A percentile compares a stretch with the other conserved stretches of the same genome.
These are phyloP conservation scores for Davidsoniella virescens DNA, from an alignment of 2,329 filamentous ascomycete species.

Conservation along the genomic window DNA sequence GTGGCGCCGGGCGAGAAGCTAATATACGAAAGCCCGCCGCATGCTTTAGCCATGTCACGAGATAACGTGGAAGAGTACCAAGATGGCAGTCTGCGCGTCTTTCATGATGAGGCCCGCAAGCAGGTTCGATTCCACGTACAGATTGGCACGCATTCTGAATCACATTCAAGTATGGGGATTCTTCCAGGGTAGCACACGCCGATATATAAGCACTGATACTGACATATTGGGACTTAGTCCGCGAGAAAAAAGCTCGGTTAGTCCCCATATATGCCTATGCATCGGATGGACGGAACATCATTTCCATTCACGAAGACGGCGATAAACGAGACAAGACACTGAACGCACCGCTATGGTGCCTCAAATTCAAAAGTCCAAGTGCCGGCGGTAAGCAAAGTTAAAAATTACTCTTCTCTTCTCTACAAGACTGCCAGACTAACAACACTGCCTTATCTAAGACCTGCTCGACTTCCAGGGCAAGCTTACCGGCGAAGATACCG, in stretches of 20 bases:
- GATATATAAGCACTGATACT: background rate
- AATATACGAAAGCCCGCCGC: background rate
- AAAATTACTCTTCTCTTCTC: background rate
- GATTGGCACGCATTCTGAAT: background rate
- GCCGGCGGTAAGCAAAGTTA: background rate
- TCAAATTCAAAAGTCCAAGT: background rate
- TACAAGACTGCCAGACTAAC: no score
- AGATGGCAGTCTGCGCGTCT: background rate
- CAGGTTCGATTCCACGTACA: background rate
- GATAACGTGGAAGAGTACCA: background rate
- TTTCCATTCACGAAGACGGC: background rate
- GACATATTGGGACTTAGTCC: background rate
- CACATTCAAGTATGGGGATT: background rate
- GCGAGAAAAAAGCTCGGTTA: background rate
- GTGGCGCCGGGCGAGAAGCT: conserved; percentile 3
- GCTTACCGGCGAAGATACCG: conserved; percentile 4
- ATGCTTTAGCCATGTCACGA: background rate
- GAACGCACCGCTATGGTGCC: background rate
- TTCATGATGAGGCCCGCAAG: background rate
- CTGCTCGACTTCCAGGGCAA: conserved; percentile 4
- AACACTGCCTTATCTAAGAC: background rate
- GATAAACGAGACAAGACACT: background rate
- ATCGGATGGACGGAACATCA: background rate
- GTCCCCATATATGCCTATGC: conserved; percentile 7
- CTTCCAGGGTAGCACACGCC: background rate